Evolutionary conservation across 768 basidiomycete species (phyloP).

Genomic region (Lentinula raphanica): DNA sequence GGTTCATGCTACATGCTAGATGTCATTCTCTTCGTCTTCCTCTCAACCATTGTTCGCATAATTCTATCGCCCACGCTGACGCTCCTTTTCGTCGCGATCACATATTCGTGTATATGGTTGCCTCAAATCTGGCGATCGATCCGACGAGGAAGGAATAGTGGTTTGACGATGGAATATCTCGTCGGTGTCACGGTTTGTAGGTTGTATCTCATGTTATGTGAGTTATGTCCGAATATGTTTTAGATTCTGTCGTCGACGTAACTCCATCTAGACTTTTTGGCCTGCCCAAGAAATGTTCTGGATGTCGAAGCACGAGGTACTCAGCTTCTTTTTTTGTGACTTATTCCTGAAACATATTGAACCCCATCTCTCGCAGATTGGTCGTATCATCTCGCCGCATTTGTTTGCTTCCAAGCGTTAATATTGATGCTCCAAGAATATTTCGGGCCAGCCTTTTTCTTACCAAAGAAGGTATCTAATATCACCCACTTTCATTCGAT

Average conservation of each 20-base stretch:
- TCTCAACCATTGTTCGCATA: conserved; percentile 71
- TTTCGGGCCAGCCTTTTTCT: conserved; percentile 81
- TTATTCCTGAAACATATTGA: background rate
- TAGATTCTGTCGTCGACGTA: background rate
- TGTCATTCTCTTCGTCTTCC: conserved; percentile 60
- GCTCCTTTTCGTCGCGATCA: conserved; percentile 55
- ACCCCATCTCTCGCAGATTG: conserved; percentile 41
- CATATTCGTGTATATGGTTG: conserved; percentile 81
- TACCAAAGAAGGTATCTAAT: conserved; percentile 51
- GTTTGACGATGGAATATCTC: conserved; percentile 64
- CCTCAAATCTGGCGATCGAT: conserved; percentile 80
- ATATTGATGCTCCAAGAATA: conserved; percentile 68
- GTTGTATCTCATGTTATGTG: conserved; percentile 70
- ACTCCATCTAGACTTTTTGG: conserved; percentile 64
- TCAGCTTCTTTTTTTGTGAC: conserved; percentile 20
- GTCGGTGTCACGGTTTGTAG: conserved; percentile 72
- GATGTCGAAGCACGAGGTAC: conserved; percentile 72
- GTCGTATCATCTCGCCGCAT: conserved; percentile 53
- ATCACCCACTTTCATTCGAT: conserved; percentile 22
- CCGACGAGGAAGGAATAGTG: conserved; percentile 64
- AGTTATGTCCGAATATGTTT: conserved; percentile 27
- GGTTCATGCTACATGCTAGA: conserved; percentile 36
- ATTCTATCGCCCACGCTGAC: conserved; percentile 64
- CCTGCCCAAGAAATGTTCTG: conserved; percentile 81
- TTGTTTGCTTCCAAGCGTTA: conserved; percentile 58